Evolutionary conservation across 2,329 filamentous ascomycete genomes (phyloP).

Genomic region (Calonectria henricotiae): DNA sequence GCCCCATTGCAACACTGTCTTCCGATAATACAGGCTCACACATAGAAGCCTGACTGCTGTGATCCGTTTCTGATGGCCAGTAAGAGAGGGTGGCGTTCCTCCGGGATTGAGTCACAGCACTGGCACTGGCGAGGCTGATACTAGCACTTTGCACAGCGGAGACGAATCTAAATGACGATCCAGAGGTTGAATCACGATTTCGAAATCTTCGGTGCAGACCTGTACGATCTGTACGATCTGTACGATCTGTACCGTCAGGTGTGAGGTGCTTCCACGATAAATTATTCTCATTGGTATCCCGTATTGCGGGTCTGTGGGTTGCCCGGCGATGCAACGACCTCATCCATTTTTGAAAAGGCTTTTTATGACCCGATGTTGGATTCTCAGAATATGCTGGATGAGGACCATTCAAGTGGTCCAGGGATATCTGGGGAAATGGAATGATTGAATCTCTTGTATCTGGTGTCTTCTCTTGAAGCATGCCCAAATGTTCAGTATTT

Average conservation of each 20-base stretch:
- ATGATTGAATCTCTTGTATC: slow-evolving; percentile 22
- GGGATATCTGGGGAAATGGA: slow-evolving; percentile 50
- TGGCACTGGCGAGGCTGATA: slow-evolving; percentile 82
- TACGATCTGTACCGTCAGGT: slow-evolving; percentile 24
- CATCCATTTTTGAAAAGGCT: slow-evolving; percentile 82
- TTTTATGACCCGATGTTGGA: slow-evolving; percentile 44
- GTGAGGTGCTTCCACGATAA: slow-evolving; percentile 35
- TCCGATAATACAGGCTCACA: slow-evolving; percentile 76
- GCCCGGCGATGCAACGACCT: slow-evolving; percentile 77
- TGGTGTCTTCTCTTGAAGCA: slow-evolving; percentile 26
- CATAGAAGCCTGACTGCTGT: slow-evolving; percentile 75
- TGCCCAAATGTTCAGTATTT: slow-evolving; percentile 53
- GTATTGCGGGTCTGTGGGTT: slow-evolving; percentile 55
- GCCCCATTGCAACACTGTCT: slow-evolving; percentile 75
- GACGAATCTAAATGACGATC: slow-evolving; percentile 85
- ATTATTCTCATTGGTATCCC: slow-evolving; percentile 10
- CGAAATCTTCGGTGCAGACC: slow-evolving; percentile 37
- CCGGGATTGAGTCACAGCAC: slow-evolving; percentile 76
- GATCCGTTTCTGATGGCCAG: slow-evolving; percentile 73
- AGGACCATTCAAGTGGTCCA: slow-evolving; percentile 45
- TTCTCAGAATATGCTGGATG: slow-evolving; percentile 32
- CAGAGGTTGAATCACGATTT: slow-evolving; percentile 76
- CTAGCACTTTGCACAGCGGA: slow-evolving; percentile 87
- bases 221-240: slow-evolving; percentile 30
- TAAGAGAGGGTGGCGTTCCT: slow-evolving; percentile 68